Conservation (phyloP, 2,329 filamentous ascomycete species). For the Colletotrichum tropicicola region DNA sequence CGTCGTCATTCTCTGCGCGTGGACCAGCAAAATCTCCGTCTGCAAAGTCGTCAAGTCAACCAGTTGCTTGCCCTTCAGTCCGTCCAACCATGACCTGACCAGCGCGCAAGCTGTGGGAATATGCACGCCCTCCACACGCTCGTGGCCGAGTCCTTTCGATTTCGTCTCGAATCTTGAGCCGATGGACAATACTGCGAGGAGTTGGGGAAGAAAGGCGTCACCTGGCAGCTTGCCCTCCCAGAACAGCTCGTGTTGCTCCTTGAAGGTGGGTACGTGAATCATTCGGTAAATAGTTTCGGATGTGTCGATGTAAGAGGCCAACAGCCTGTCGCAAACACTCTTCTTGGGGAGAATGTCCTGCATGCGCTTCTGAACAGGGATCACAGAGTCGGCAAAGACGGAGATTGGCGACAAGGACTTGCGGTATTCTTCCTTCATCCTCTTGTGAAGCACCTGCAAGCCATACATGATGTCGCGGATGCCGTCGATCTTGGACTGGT, state of each 20-base stretch:
- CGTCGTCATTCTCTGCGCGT: constrained; percentile 60
- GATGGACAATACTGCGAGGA: constrained; percentile 61
- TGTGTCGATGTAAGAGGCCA: constrained; percentile 58
- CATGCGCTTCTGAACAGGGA: constrained; percentile 66
- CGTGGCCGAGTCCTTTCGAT: constrained; percentile 58
- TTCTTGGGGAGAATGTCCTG: constrained; percentile 62
- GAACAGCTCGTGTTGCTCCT: constrained; percentile 58
- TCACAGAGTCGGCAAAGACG: constrained; percentile 67
- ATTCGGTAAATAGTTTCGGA: constrained; percentile 64
- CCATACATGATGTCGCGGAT: constrained; percentile 53
- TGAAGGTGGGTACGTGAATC: constrained; percentile 61
- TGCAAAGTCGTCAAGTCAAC: constrained; percentile 63
- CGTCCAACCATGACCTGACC: constrained; percentile 62
- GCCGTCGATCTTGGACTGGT: constrained; percentile 48
- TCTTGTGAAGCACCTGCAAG: constrained; percentile 57
- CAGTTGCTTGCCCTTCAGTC: constrained; percentile 59
- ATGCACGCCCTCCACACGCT: constrained; percentile 63
- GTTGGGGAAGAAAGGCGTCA: constrained; percentile 62
- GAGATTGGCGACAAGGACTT: constrained; percentile 59
- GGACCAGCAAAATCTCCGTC: constrained; percentile 61
- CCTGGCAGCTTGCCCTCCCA: constrained; percentile 58
- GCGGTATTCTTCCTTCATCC: constrained; percentile 56
- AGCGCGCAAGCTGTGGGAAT: constrained; percentile 65
- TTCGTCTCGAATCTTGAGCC: constrained; percentile 62
- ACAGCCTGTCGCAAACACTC: constrained; percentile 58